Evolutionary conservation across 1,284 basidiomycete species (phyloP).

Genomic region (Peniophora sp.): DNA sequence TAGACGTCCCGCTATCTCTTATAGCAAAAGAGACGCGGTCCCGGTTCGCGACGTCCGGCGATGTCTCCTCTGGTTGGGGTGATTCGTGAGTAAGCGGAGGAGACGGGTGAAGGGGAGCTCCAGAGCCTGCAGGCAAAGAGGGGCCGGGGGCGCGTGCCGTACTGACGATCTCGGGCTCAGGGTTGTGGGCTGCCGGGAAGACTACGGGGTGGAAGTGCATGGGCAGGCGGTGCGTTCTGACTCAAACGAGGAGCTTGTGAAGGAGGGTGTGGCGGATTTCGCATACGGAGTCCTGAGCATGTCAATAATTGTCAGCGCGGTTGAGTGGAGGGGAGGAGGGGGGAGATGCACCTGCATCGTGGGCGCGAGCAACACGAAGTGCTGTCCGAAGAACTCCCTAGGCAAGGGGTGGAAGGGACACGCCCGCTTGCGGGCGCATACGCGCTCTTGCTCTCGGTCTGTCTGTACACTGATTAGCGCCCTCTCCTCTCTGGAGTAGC

Average conservation of each 20-base stretch:
- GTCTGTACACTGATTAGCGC: background rate
- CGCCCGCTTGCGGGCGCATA: slow-evolving; percentile 75
- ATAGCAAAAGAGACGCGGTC: slow-evolving; percentile 83
- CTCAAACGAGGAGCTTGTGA: slow-evolving; percentile 61
- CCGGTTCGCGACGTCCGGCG: slow-evolving; percentile 64
- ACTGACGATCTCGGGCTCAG: slow-evolving; percentile 71
- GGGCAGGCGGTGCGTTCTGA: slow-evolving; percentile 57
- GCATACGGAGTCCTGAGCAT: slow-evolving; percentile 73
- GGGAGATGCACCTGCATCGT: slow-evolving; percentile 58
- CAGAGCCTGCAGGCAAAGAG: slow-evolving; percentile 56
- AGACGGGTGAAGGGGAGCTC: slow-evolving; percentile 84
- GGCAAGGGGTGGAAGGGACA: slow-evolving; percentile 78
- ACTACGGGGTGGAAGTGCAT: slow-evolving; percentile 77
- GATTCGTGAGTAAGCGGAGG: slow-evolving; percentile 84
- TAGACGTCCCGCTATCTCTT: slow-evolving; percentile 72
- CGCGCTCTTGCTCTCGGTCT: slow-evolving; percentile 58
- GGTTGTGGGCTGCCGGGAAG: slow-evolving; percentile 88
- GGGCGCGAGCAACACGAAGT: slow-evolving; percentile 69
- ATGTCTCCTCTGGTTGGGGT: slow-evolving; percentile 75
- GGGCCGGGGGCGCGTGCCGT: slow-evolving; percentile 48
- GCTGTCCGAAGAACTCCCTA: slow-evolving; percentile 50
- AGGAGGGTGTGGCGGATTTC: slow-evolving; percentile 79
- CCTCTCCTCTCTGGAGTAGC: background rate
- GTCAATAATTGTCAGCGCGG: background rate
- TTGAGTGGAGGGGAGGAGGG: background rate